Evolutionary conservation across 2,329 filamentous ascomycete species (phyloP), one percentile per base, ranked within the genome.

Genomic region (Chaetomiaceae sp.): DNA sequence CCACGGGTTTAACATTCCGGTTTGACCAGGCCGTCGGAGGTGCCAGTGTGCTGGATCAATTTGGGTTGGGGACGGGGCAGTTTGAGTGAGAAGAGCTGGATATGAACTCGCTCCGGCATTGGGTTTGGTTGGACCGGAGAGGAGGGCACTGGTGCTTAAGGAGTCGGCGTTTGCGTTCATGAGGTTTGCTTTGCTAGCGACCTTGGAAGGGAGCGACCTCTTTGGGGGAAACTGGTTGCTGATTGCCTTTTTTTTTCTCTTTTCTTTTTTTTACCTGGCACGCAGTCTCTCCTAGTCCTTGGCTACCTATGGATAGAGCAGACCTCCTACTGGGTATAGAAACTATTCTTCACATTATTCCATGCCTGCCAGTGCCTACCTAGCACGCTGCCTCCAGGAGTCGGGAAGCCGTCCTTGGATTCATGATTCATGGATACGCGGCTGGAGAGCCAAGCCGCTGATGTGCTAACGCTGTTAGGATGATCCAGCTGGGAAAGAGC

Each of bases 1-100:
- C 56, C 65, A 70, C 38, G 70, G 68, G 13, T 76, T 77, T 57
- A 27, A 39, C 17, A 31, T 56, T 13, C 27, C 41, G 35, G 40
- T 58, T 19, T 41, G 39, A 41, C n/a, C n/a, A n/a, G n/a, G n/a
- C n/a, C n/a, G n/a, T 19, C 6, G 8, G 34, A 16, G n/a, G 8
- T 14, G 5, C 4, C n/a, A 17, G 4, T 37, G 17, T 37, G 8
- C 10, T 33, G 30, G 34, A 37, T 8, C 16, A 37, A n/a, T 19
- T 19, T 16, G 8, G 34, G 16, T n/a, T n/a, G n/a, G n/a, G n/a
- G n/a, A n/a, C n/a, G n/a, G n/a, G n/a, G n/a, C n/a, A n/a, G n/a
- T n/a, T n/a, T n/a, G n/a, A n/a, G n/a, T n/a, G n/a, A n/a, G n/a
- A n/a, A n/a, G n/a, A n/a, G n/a, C n/a, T n/a, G n/a, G n/a, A n/a